Conservation (phyloP, 192 early-diverging fungal genomes). For the Jimgerdemannia flammicorona region DNA sequence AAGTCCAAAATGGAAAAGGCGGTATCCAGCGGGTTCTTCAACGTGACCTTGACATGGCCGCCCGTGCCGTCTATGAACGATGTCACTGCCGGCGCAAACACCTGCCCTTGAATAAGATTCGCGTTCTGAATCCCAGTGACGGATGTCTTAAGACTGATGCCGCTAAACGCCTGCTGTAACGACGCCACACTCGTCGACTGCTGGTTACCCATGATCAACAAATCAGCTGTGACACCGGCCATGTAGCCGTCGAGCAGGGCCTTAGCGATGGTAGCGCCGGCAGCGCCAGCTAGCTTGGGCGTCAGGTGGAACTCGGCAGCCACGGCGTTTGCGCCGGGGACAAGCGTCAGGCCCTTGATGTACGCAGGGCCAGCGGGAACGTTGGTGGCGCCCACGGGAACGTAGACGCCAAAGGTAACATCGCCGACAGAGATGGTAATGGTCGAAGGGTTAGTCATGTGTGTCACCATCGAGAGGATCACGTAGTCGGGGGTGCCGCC, state of each 20-base stretch:
- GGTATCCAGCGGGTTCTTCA: no score
- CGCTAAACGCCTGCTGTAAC: constrained; percentile 36
- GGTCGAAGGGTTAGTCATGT: constrained; percentile 45
- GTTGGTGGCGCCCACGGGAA: constrained; percentile 6
- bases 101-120: no score
- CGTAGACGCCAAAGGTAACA: constrained; percentile 36
- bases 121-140: constrained; percentile 24
- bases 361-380: constrained; percentile 37
- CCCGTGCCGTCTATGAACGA: no score
- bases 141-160: constrained; percentile 27
- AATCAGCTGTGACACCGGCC: constrained; percentile 24
- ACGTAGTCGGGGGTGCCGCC: constrained; percentile 34
- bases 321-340: constrained; percentile 42
- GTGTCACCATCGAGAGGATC: constrained; percentile 31
- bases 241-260: constrained; percentile 38
- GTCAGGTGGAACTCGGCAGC: constrained; percentile 36
- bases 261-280: constrained; percentile 13
- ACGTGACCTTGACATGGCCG: no score
- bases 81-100: no score
- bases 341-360: constrained; percentile 35
- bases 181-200: constrained; percentile 39
- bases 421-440: constrained; percentile 48
- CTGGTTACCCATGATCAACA: constrained; percentile 7
- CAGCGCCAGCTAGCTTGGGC: constrained; percentile 7
- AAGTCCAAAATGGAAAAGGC: no score